These are phyloP conservation scores for Penicillium chermesinum DNA, from an alignment of 495 filamentous ascomycete genomes.

Conservation along the genomic window DNA sequence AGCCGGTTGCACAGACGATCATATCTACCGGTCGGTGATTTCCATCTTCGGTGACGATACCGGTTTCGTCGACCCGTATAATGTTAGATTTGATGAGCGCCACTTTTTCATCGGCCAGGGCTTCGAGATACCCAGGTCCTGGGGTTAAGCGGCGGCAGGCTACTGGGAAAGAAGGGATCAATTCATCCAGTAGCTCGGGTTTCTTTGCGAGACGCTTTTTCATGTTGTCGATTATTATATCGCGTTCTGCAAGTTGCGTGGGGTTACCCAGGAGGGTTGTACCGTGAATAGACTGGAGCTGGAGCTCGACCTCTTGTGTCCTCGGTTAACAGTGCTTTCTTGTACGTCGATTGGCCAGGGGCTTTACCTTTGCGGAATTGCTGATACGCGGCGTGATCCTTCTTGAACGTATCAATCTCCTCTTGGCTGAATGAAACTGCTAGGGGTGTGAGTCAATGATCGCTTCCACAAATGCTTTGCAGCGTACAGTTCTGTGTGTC, in stretches of 20 bases:
- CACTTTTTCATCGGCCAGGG: constrained; percentile 44
- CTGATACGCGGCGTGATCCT: constrained; percentile 33
- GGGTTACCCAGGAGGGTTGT: constrained; percentile 32
- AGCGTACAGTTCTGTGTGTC: constrained; percentile 32
- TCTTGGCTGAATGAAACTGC: constrained; percentile 36
- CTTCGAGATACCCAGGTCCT: constrained; percentile 45
- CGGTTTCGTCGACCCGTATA: constrained; percentile 37
- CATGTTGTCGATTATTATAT: constrained; percentile 39
- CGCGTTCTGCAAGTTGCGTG: constrained; percentile 31
- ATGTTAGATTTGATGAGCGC: constrained; percentile 39
- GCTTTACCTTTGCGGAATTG: constrained; percentile 40
- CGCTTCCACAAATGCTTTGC: too few species aligned
- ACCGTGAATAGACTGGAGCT: constrained; percentile 44
- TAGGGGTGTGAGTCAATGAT: too few species aligned
- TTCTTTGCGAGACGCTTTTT: constrained; percentile 32
- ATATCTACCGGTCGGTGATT: constrained; percentile 35
- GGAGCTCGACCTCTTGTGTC: constrained; percentile 40
- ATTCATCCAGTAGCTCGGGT: constrained; percentile 28
- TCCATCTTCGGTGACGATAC: constrained; percentile 47
- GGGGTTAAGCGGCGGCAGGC: constrained; percentile 49
- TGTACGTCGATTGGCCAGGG: too few species aligned
- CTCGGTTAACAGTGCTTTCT: too few species aligned
- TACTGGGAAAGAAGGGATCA: constrained; percentile 43
- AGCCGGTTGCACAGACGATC: constrained; percentile 53
- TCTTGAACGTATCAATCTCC: constrained; percentile 43